Evolutionary conservation across 1,284 basidiomycete genomes (phyloP).

Genomic region (Pholiota adiposa): DNA sequence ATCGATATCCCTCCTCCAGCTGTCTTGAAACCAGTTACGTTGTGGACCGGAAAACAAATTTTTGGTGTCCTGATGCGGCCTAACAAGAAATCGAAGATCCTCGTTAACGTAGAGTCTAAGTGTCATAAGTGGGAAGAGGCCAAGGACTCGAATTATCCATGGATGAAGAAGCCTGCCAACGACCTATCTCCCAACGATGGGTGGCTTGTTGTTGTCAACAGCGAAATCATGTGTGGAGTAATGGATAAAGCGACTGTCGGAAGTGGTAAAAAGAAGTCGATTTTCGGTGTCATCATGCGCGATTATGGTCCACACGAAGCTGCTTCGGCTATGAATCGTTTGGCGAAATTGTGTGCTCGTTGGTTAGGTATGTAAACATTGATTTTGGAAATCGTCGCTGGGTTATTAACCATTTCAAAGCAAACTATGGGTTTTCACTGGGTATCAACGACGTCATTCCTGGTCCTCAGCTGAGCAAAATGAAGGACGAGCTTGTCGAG

Average conservation of each 20-base stretch:
- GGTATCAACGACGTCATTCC: conserved; percentile 99
- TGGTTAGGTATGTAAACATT: conserved; percentile 74
- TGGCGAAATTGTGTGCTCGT: conserved; percentile 95
- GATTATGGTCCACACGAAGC: conserved; percentile 98
- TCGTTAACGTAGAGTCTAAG: conserved; percentile 96
- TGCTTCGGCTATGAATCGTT: conserved; percentile 92
- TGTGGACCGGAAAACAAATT: conserved; percentile 99
- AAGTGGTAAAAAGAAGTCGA: conserved; percentile 98
- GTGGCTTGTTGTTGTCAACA: conserved; percentile 97
- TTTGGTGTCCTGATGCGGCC: conserved; percentile 98
- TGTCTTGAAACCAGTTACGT: conserved; percentile 89
- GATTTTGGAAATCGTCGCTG: background rate
- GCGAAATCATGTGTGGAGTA: conserved; percentile 99
- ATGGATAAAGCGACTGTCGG: conserved; percentile 99
- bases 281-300: conserved; percentile 97
- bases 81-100: conserved; percentile 82
- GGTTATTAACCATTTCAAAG: conserved; percentile 42
- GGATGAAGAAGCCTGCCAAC: conserved; percentile 61
- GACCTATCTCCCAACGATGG: conserved; percentile 98
- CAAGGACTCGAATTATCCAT: conserved; percentile 59
- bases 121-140: conserved; percentile 95
- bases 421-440: conserved; percentile 97
- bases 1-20: conserved; percentile 97
- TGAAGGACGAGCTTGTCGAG: conserved; percentile 90
- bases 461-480: conserved; percentile 77